phyloP scores from a whole-genome alignment of 2,329 filamentous ascomycete genomes.

The Spiromastix sp. region DNA sequence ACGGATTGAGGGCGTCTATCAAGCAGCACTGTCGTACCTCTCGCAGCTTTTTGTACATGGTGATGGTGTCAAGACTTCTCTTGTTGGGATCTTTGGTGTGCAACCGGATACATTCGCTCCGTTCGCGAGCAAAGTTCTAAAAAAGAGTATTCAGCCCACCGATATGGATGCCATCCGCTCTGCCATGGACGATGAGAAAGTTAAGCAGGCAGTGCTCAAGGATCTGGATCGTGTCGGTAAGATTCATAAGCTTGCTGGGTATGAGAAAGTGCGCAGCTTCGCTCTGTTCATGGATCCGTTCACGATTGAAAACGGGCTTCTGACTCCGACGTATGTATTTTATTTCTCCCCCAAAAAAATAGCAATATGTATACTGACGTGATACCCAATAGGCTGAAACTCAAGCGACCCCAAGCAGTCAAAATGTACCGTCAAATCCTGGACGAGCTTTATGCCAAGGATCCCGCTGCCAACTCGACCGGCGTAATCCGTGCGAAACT shows the following conservation, averaged over 20 bases:
- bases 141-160: conserved; percentile 50
- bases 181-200: conserved; percentile 57
- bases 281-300: conserved; percentile 80
- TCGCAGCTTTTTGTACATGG: conserved; percentile 83
- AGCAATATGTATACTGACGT: background rate
- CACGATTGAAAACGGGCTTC: conserved; percentile 79
- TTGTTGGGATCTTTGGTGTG: conserved; percentile 82
- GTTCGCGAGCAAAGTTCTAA: conserved; percentile 68
- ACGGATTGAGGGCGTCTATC: conserved; percentile 88
- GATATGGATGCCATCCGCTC: conserved; percentile 59
- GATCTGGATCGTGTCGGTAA: conserved; percentile 69
- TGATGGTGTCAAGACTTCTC: conserved; percentile 66
- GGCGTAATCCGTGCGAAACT: conserved; percentile 30
- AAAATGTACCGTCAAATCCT: conserved; percentile 50
- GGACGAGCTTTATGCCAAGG: conserved; percentile 52
- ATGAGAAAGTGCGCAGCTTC: conserved; percentile 68
- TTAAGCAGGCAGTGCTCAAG: conserved; percentile 65
- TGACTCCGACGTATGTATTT: conserved; percentile 38
- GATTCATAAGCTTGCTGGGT: conserved; percentile 84
- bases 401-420: conserved; percentile 58
- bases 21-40: conserved; percentile 69
- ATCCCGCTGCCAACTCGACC: conserved; percentile 28
- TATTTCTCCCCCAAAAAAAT: background rate
- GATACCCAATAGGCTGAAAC: conserved; percentile 54
- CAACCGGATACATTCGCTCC: conserved; percentile 74